Evolutionary conservation across 1,284 basidiomycete genomes (phyloP).

Genomic region (Tylopilus sp.): DNA sequence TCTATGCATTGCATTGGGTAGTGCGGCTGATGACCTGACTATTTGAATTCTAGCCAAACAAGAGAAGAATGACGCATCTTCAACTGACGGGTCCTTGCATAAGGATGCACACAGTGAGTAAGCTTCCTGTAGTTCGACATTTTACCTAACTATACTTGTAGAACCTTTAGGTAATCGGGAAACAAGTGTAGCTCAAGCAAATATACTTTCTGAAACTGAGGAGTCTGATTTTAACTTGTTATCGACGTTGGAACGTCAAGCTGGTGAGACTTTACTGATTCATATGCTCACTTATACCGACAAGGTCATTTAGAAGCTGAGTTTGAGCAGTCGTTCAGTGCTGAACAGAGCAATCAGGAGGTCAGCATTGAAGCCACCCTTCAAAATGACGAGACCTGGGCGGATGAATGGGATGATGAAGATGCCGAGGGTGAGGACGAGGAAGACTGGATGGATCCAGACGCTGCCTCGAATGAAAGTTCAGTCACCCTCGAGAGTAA

Average conservation of each 20-base stretch:
- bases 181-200: conserved; percentile 15
- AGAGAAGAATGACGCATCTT: conserved; percentile 11
- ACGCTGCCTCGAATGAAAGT: conserved; percentile 49
- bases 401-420: conserved; percentile 50
- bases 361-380: conserved; percentile 26
- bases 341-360: conserved; percentile 28
- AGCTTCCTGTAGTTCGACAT: not conserved
- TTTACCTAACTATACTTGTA: conserved; percentile 16
- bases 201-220: conserved; percentile 26
- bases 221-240: conserved; percentile 41
- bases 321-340: conserved; percentile 35
- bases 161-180: conserved; percentile 21
- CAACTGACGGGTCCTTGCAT: conserved; percentile 8
- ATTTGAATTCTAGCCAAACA: conserved; percentile 16
- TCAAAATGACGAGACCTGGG: conserved; percentile 40
- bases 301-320: conserved; percentile 34
- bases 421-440: conserved; percentile 56
- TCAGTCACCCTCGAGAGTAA: conserved; percentile 61
- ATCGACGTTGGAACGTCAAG: conserved; percentile 38
- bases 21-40: conserved; percentile 15
- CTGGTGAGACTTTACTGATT: conserved; percentile 28
- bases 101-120: conserved; percentile 23
- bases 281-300: conserved; percentile 8
- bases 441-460: conserved; percentile 48
- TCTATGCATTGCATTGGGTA: not conserved